Conservation (phyloP, 495 filamentous ascomycete species). For the Lepidopterella palustris region DNA sequence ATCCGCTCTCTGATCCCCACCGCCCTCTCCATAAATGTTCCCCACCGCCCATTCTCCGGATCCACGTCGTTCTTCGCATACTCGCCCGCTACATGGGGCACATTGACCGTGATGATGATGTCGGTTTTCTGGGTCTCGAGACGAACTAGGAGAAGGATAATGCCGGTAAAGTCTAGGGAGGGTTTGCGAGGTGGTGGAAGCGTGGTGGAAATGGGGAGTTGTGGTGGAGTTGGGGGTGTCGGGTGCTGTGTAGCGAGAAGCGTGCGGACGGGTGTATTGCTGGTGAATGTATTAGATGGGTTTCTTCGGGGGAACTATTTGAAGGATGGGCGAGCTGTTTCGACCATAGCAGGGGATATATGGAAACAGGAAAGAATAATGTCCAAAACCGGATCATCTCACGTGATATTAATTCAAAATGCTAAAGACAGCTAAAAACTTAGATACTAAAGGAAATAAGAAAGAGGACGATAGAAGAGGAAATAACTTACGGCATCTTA, state of each 20-base stretch:
- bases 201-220: background rate
- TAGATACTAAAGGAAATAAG: slow-evolving; percentile 31
- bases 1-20: slow-evolving; percentile 55
- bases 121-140: slow-evolving; percentile 72
- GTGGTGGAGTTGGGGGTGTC: slow-evolving; percentile 1
- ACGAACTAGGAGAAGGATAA: slow-evolving; percentile 65
- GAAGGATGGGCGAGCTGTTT: too few relatives aligned
- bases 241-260: slow-evolving; percentile 9
- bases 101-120: slow-evolving; percentile 82
- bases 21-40: slow-evolving; percentile 57
- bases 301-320: background rate
- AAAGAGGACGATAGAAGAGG: slow-evolving; percentile 31
- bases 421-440: slow-evolving; percentile 32
- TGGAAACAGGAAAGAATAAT: too few relatives aligned
- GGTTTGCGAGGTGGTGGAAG: slow-evolving; percentile 28
- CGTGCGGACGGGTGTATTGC: background rate
- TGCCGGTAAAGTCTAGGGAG: slow-evolving; percentile 46
- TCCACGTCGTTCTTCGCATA: slow-evolving; percentile 61
- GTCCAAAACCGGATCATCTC: background rate
- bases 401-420: background rate
- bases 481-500: slow-evolving; percentile 33
- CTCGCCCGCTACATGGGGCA: slow-evolving; percentile 66
- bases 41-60: slow-evolving; percentile 48
- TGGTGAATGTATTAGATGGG: background rate
- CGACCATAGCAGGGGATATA: too few relatives aligned